Base-by-base conservation (phyloP, 2,329 filamentous ascomycete species). In the Pseudovirgaria hyperparasitica region DNA sequence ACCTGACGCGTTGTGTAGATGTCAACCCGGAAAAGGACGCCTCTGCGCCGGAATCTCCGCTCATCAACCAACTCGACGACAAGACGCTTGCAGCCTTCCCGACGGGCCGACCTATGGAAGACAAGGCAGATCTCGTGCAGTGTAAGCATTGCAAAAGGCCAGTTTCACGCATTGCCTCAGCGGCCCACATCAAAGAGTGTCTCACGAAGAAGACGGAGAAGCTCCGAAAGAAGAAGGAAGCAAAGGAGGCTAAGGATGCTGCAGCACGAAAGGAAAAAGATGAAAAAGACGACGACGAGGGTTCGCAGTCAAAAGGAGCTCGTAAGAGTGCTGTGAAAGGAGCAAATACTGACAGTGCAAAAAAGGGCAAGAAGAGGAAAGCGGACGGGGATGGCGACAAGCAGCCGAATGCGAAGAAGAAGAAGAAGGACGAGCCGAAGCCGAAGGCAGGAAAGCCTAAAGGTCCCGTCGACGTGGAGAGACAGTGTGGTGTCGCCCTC, bases 121-220 rank as follows among this genome's bases (percentile, higher is more conserved):
- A 93, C 45, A 66, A 65, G 30, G 70, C 80, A 8, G 82, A 92
- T 36, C 68, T 82, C 7, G 75, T 90, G 26, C 56, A 61, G 39
- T 98, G 87, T 67, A 94, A 90, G 51, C 84, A 92, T 51, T 98
- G 87, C 60, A 93, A 90, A 57, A 86, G 92, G 43, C 80, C 80
- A 27, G 71, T 93, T 9, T 63, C 90, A 9, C 80, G 77, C 42
- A 72, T 72, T 17, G 75, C 73, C 1, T 79, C 82, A 2, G 76
- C 77, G 32, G 70, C 72, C 11, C 87, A 98, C 46, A 82, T 93
- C 33, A 76, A 77, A 19, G 72, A 77, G 23, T 98, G 87, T 44
- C 60, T 94, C 31, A 78, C 76, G 40, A 72, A 85, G 30, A 93
- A 92, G 58, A 84, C 70, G 37, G 70, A 73, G 44, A 75, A 66